phyloP scores from a whole-genome alignment of 768 basidiomycete species.

The Rhodotorula paludigena region DNA sequence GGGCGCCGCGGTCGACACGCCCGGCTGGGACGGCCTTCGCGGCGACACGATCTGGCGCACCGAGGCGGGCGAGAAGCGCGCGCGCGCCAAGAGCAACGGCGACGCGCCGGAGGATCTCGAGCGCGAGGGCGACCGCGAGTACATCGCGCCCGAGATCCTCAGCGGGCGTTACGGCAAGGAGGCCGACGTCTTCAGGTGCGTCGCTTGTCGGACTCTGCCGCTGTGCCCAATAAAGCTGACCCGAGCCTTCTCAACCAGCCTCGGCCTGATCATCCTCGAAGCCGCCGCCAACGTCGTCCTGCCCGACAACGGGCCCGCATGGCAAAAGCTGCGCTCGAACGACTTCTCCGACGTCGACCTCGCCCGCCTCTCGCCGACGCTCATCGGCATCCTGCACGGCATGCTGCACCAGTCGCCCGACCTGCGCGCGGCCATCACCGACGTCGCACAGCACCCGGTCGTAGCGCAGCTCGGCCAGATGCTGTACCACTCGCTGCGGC shows the following conservation, averaged over 20 bases:
- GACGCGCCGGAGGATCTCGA: conserved; percentile 55
- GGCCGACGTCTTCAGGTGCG: conserved; percentile 94
- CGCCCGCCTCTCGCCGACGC: conserved; percentile 56
- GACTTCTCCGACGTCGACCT: conserved; percentile 80
- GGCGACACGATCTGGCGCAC: conserved; percentile 31
- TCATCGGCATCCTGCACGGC: conserved; percentile 62
- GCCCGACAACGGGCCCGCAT: conserved; percentile 89
- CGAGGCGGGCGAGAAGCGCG: conserved; percentile 27
- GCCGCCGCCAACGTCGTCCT: conserved; percentile 92
- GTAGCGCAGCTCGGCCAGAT: conserved; percentile 47
- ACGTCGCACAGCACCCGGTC: conserved; percentile 60
- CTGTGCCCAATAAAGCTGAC: conserved; percentile 29
- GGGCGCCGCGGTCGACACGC: conserved; percentile 37
- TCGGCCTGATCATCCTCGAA: conserved; percentile 94
- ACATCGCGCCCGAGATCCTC: conserved; percentile 92
- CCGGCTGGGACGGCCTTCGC: conserved; percentile 46
- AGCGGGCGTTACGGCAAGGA: conserved; percentile 85
- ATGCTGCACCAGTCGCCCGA: conserved; percentile 74
- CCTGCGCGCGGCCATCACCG: conserved; percentile 57
- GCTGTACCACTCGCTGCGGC: conserved; percentile 14
- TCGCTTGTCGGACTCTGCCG: conserved; percentile 45
- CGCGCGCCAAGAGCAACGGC: conserved; percentile 39
- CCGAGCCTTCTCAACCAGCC: conserved; percentile 53
- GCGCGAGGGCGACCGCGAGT: conserved; percentile 93
- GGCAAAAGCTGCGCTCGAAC: conserved; percentile 86